phyloP scores from a whole-genome alignment of 2,329 filamentous ascomycete species.

The Clonostachys chloroleuca region DNA sequence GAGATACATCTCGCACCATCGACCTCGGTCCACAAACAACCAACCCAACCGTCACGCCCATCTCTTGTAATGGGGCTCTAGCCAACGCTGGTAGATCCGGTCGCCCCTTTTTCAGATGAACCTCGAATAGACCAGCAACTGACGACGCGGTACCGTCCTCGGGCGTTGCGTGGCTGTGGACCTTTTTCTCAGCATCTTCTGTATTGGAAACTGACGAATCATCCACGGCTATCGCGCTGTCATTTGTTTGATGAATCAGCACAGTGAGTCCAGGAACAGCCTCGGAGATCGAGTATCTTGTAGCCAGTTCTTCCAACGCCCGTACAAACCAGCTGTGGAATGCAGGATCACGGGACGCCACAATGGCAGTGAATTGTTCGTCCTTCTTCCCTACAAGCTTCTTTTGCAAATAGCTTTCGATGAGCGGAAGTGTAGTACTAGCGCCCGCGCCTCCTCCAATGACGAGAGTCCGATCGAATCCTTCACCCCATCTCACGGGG shows the following conservation, averaged over 20 bases:
- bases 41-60: constrained; percentile 8
- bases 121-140: not conserved
- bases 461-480: constrained; percentile 37
- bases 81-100: constrained; percentile 6
- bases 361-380: constrained; percentile 1
- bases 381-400: constrained; percentile 1
- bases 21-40: constrained; percentile 13
- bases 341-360: constrained; percentile 1
- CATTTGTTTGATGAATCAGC: constrained; percentile 2
- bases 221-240: not conserved
- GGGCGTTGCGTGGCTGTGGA: constrained; percentile 2
- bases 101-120: constrained; percentile 3
- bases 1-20: constrained; percentile 12
- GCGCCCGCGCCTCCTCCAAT: constrained; percentile 53
- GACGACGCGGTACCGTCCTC: constrained; percentile 2
- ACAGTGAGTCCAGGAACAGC: not conserved
- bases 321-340: constrained; percentile 5
- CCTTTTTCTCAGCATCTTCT: not conserved
- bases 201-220: not conserved
- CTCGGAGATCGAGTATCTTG: not conserved
- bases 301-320: not conserved
- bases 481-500: constrained; percentile 22
- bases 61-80: constrained; percentile 1
- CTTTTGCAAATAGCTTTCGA: not conserved
- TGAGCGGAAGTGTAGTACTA: constrained; percentile 31